Evolutionary conservation across 2,329 filamentous ascomycete genomes (phyloP).

Genomic region (Atkinsonella hypoxylon): DNA sequence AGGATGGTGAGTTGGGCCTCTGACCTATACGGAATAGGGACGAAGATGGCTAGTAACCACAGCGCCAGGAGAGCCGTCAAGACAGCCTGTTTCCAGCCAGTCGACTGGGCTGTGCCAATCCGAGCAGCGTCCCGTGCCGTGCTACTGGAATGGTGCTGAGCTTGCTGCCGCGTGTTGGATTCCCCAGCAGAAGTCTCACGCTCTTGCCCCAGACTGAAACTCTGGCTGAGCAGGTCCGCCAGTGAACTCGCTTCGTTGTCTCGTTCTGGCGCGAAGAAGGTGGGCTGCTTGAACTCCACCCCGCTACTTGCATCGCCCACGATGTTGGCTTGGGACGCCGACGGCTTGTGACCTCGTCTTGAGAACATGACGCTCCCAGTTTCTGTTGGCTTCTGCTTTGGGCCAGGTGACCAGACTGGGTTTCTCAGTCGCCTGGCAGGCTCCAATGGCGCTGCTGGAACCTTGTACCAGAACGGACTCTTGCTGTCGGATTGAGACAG

Average conservation of each 20-base stretch:
- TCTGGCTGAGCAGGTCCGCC: conserved; percentile 31
- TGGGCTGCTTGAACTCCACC: conserved; percentile 45
- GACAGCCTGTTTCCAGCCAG: conserved; percentile 10
- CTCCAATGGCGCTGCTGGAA: conserved; percentile 57
- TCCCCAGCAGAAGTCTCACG: conserved; percentile 5
- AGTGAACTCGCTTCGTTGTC: conserved; percentile 27
- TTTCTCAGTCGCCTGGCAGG: conserved; percentile 52
- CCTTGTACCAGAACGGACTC: conserved; percentile 55
- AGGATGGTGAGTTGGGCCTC: conserved; percentile 18
- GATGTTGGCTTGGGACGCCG: conserved; percentile 5
- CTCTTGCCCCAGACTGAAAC: conserved; percentile 28
- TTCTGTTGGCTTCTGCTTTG: conserved; percentile 33
- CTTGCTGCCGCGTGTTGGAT: neutral
- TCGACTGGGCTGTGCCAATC: neutral
- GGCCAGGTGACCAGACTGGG: conserved; percentile 42
- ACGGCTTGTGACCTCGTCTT: conserved; percentile 10
- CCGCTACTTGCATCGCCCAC: conserved; percentile 8
- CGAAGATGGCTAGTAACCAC: conserved; percentile 15
- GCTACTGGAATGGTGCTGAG: neutral
- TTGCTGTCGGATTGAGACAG: conserved; percentile 28
- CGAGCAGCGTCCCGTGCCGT: neutral
- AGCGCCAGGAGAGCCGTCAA: conserved; percentile 12
- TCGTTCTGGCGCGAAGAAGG: conserved; percentile 41
- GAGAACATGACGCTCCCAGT: conserved; percentile 39
- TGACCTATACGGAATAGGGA: conserved; percentile 14